Conservation (phyloP, 1,284 basidiomycete species). For the Ganoderma boninense region DNA sequence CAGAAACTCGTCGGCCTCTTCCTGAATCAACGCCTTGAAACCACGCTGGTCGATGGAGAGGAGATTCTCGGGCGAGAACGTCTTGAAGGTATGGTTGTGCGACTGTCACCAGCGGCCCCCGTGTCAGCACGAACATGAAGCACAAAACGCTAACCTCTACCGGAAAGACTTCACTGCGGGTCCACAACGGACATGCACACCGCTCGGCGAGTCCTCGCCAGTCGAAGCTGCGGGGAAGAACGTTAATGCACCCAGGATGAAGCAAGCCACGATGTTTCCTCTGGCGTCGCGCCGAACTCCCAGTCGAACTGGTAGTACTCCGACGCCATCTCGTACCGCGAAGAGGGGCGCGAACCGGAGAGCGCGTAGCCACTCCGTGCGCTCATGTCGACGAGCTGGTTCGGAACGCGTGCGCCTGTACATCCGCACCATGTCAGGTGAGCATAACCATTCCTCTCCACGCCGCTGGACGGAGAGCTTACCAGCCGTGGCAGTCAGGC, state of each 20-base stretch:
- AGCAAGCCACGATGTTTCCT: constrained; percentile 64
- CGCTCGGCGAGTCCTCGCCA: constrained; percentile 27
- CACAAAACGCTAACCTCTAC: constrained; percentile 25
- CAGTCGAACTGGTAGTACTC: constrained; percentile 66
- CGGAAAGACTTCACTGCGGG: constrained; percentile 26
- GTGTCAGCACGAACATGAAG: constrained; percentile 14
- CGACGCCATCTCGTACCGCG: constrained; percentile 53
- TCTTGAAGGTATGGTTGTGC: constrained; percentile 68
- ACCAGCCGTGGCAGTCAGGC: constrained; percentile 55
- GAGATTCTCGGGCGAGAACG: constrained; percentile 63
- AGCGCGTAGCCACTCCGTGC: constrained; percentile 58
- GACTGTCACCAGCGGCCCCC: constrained; percentile 44
- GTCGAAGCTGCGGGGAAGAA: constrained; percentile 27
- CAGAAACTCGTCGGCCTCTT: constrained; percentile 63
- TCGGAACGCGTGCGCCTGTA: constrained; percentile 51
- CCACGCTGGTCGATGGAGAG: constrained; percentile 70
- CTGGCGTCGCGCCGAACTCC: constrained; percentile 62
- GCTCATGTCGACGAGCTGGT: constrained; percentile 56
- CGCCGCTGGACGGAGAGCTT: constrained; percentile 6
- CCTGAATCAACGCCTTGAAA: constrained; percentile 62
- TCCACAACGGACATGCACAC: constrained; percentile 6
- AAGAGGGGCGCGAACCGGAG: constrained; percentile 51
- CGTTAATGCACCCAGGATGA: constrained; percentile 55
- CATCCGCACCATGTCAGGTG: not conserved
- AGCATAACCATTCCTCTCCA: not conserved